Evolutionary conservation across 192 early-diverging fungal genomes (phyloP).

Genomic region (Spinellus fusiger): DNA sequence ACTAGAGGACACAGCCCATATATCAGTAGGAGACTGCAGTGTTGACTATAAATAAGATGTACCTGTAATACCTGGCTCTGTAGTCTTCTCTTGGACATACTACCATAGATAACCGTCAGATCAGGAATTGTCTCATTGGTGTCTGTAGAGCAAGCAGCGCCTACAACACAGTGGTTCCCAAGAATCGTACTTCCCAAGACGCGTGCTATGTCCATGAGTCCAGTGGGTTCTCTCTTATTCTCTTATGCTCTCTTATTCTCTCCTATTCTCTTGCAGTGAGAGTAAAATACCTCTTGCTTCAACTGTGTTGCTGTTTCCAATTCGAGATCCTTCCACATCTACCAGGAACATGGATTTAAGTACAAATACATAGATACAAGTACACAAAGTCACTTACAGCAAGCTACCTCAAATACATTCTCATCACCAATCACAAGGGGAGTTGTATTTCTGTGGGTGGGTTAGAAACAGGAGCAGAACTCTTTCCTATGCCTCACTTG

Average conservation of each 20-base stretch:
- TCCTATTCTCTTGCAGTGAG: no score
- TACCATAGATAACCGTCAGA: slow-evolving; percentile 64
- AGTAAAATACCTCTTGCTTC: slow-evolving; percentile 66
- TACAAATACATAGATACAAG: background rate
- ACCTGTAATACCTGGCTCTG: slow-evolving; percentile 23
- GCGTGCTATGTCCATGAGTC: slow-evolving; percentile 31
- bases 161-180: slow-evolving; percentile 67
- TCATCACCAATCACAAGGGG: slow-evolving; percentile 62
- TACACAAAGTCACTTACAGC: slow-evolving; percentile 38
- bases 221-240: background rate
- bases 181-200: slow-evolving; percentile 50
- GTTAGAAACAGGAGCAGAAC: background rate
- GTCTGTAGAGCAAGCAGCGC: slow-evolving; percentile 57
- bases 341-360: background rate
- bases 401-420: slow-evolving; percentile 72
- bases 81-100: slow-evolving; percentile 42
- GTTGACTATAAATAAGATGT: no score
- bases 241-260: background rate
- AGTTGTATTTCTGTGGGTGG: slow-evolving; percentile 30
- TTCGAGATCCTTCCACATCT: slow-evolving; percentile 60
- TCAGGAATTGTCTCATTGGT: slow-evolving; percentile 51
- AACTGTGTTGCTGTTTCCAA: slow-evolving; percentile 60
- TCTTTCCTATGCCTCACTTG: slow-evolving; percentile 32
- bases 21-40: background rate
- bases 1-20: slow-evolving; percentile 17